phyloP scores from a whole-genome alignment of 768 basidiomycete genomes.

The Gyrodon lividus region DNA sequence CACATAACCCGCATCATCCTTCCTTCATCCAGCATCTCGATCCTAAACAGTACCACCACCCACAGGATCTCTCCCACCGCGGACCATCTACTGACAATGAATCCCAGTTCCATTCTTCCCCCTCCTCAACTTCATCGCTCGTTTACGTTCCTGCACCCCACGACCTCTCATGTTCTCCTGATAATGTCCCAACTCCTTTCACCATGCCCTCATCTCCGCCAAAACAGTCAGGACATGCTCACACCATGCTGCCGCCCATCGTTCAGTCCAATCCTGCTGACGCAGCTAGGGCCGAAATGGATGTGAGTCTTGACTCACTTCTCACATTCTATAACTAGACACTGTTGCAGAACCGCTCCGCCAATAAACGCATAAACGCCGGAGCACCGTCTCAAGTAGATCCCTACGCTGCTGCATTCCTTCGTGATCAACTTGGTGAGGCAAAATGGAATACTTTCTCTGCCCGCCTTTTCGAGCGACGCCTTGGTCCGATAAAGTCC shows the following conservation, averaged over 20 bases:
- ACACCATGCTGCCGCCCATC: conserved; percentile 34
- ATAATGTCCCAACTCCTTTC: conserved; percentile 18
- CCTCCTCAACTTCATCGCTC: conserved; percentile 23
- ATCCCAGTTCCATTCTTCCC: conserved; percentile 26
- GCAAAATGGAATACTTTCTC: conserved; percentile 46
- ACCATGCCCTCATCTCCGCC: conserved; percentile 19
- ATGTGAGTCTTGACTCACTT: conserved; percentile 13
- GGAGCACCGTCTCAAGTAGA: conserved; percentile 34
- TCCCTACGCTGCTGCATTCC: conserved; percentile 44
- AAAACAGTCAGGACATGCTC: conserved; percentile 24
- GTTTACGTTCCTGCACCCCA: conserved; percentile 26
- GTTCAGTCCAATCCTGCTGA: conserved; percentile 35
- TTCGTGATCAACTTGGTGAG: conserved; percentile 43
- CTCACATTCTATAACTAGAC: conserved; percentile 11
- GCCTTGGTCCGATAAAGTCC: conserved; percentile 40
- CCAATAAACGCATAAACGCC: conserved; percentile 24
- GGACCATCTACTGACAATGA: conserved; percentile 25
- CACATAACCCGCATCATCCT: conserved; percentile 15
- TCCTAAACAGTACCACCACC: conserved; percentile 27
- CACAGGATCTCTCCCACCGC: conserved; percentile 22
- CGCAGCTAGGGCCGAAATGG: conserved; percentile 21
- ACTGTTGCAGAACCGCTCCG: conserved; percentile 24
- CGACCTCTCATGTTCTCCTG: conserved; percentile 21
- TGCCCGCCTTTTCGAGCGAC: conserved; percentile 46
- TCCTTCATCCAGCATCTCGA: conserved; percentile 25